These are phyloP conservation scores for Clonostachys solani DNA, from an alignment of 2,329 filamentous ascomycete genomes.

Conservation along the genomic window DNA sequence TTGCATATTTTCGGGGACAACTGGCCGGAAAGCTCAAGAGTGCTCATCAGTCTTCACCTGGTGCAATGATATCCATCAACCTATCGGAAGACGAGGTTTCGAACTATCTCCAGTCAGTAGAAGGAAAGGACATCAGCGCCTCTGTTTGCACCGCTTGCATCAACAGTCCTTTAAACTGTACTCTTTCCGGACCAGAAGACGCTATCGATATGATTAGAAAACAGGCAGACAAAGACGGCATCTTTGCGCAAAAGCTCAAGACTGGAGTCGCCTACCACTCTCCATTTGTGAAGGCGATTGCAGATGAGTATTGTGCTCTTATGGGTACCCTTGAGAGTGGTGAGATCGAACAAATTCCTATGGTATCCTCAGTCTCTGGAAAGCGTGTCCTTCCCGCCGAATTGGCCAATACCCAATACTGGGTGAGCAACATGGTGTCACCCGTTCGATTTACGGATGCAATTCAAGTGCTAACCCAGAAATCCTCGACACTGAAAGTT, in stretches of 20 bases:
- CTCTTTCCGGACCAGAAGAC: constrained; percentile 4
- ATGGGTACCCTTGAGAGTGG: neutral
- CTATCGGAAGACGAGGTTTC: constrained; percentile 5
- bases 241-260: constrained; percentile 8
- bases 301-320: constrained; percentile 10
- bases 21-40: constrained; percentile 4
- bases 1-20: constrained; percentile 13
- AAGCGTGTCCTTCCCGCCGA: neutral
- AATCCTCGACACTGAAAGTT: neutral
- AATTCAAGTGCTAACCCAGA: neutral
- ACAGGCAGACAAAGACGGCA: constrained; percentile 1
- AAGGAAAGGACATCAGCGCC: neutral
- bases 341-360: neutral
- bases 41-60: neutral
- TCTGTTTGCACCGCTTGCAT: constrained; percentile 7
- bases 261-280: constrained; percentile 11
- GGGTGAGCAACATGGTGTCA: constrained; percentile 24
- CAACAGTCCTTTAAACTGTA: constrained; percentile 7
- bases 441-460: constrained; percentile 27
- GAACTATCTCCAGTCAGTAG: neutral
- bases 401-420: constrained; percentile 16
- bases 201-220: constrained; percentile 2
- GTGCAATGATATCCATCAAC: constrained; percentile 25
- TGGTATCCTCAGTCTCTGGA: constrained; percentile 2
- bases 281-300: constrained; percentile 8